Conservation (phyloP, 352 stramenopile genomes). For the Pythium insidiosum region DNA sequence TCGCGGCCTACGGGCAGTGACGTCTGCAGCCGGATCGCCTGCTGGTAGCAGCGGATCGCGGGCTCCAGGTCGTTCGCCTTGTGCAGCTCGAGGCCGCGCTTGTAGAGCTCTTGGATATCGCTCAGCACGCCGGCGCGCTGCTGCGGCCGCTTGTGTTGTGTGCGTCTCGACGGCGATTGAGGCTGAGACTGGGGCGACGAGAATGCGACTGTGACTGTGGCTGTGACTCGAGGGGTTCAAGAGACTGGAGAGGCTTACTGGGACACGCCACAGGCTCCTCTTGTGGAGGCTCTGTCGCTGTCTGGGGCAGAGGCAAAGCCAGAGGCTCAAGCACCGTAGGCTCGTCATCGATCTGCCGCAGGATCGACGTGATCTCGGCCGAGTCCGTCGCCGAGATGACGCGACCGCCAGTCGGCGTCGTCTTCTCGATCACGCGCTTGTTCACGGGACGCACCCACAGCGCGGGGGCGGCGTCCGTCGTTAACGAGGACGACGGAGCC, state of each 20-base stretch:
- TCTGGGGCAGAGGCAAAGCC: no score
- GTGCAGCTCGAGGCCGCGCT: slow-evolving; percentile 49
- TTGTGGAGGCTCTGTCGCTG: no score
- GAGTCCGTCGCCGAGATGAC: neutral
- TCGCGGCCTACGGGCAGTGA: slow-evolving; percentile 16
- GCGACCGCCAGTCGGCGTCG: neutral
- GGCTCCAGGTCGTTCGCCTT: slow-evolving; percentile 36
- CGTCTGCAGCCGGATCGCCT: slow-evolving; percentile 25
- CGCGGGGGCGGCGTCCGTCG: neutral
- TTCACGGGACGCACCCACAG: slow-evolving; percentile 9
- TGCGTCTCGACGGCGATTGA: no score
- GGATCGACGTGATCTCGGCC: slow-evolving; percentile 5
- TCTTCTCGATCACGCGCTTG: slow-evolving; percentile 10
- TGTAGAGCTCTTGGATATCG: slow-evolving; percentile 41
- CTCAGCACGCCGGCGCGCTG: neutral
- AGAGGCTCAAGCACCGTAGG: no score
- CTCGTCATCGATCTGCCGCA: slow-evolving; percentile 8
- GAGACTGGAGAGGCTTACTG: no score
- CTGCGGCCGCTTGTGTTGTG: slow-evolving; percentile 1
- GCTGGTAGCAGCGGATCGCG: slow-evolving; percentile 42
- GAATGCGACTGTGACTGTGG: no score
- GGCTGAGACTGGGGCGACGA: no score
- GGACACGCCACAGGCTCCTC: no score
- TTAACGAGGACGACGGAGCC: neutral
- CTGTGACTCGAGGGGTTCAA: no score